Percentiles rank a stretch among this genome's conserved stretches.
Evolutionary conservation across 106 monocot genomes (phyloP).

Genomic region (Platanthera zijinensis): DNA sequence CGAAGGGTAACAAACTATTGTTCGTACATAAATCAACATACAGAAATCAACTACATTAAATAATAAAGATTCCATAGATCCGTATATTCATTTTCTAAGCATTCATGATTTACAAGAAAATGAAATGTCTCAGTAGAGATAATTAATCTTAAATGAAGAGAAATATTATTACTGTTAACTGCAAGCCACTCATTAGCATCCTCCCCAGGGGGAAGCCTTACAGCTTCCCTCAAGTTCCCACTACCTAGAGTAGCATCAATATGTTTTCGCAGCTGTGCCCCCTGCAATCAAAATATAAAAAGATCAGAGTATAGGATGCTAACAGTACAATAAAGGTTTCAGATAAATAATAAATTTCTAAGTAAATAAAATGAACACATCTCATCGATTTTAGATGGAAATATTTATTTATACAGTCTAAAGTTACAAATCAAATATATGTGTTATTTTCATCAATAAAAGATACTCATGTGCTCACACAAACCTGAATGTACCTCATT

Average conservation of each 20-base stretch:
- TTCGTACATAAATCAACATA: background rate
- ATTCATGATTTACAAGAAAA: background rate
- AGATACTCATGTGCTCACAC: background rate
- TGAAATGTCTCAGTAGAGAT: background rate
- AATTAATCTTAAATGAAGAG: slow-evolving; percentile 5
- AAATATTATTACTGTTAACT: slow-evolving; percentile 74
- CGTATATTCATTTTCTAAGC: background rate
- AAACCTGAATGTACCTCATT: background rate
- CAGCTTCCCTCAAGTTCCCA: slow-evolving; percentile 97
- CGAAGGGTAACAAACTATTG: background rate
- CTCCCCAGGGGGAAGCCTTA: slow-evolving; percentile 93
- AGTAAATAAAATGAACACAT: background rate
- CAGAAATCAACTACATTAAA: background rate
- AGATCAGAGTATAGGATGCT: background rate
- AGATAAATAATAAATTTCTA: background rate
- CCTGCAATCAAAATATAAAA: slow-evolving; percentile 37
- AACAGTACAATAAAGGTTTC: background rate
- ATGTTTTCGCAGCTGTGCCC: slow-evolving; percentile 87
- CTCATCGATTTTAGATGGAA: background rate
- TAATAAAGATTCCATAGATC: background rate
- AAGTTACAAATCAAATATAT: background rate
- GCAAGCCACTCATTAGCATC: slow-evolving; percentile 97
- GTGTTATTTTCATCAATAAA: background rate
- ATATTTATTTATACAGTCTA: background rate
- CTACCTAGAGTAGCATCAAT: slow-evolving; percentile 98